phyloP scores from a whole-genome alignment of 2,329 filamentous ascomycete species.

The Mariannaea elegans region DNA sequence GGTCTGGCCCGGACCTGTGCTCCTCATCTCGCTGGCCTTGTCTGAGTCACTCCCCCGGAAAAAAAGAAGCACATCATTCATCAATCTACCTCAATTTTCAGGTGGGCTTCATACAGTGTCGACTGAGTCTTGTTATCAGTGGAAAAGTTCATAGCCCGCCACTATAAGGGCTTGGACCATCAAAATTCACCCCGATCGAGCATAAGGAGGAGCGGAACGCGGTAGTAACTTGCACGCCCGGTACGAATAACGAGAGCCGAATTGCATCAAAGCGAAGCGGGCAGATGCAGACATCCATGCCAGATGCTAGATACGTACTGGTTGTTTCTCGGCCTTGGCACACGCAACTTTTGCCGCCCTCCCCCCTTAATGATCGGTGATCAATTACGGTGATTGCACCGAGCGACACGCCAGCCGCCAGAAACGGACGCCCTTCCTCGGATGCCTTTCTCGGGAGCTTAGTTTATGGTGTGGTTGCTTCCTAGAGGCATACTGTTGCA shows the following conservation, averaged over 20 bases:
- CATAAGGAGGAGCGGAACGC: background rate
- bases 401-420: conserved; percentile 13
- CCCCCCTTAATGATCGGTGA: background rate
- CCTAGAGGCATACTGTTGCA: background rate
- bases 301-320: background rate
- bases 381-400: background rate
- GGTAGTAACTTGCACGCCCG: background rate
- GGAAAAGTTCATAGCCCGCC: background rate
- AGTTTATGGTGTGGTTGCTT: background rate
- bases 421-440: background rate
- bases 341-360: conserved; percentile 5
- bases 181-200: conserved; percentile 1
- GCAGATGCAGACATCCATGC: conserved; percentile 2
- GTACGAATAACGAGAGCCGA: background rate
- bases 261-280: background rate
- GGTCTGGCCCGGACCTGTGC: conserved; percentile 4
- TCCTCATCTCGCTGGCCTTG: background rate
- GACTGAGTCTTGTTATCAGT: background rate
- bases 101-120: background rate
- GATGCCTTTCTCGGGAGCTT: background rate
- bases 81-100: background rate
- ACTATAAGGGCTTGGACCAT: background rate
- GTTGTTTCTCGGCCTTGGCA: conserved; percentile 8
- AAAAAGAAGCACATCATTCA: conserved; percentile 30
- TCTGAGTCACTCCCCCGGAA: conserved; percentile 36